These are phyloP conservation scores for Rhynchospora pubera DNA, from an alignment of 176 grass and related monocot genomes.

Conservation along the genomic window DNA sequence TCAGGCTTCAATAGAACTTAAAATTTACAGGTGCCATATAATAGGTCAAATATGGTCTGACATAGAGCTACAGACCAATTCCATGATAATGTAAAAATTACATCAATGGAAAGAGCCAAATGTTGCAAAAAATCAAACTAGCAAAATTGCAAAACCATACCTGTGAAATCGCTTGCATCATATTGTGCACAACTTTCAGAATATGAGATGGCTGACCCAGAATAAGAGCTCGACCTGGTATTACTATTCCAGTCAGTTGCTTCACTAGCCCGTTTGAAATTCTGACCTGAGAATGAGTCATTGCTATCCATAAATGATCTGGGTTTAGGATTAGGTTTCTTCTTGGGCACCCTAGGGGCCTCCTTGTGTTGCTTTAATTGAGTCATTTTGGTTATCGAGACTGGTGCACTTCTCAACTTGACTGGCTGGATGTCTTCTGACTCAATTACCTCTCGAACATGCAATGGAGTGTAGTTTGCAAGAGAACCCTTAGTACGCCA, in stretches of 20 bases:
- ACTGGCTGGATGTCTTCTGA: conserved; percentile 47
- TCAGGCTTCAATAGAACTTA: neutral
- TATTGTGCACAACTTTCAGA: conserved; percentile 75
- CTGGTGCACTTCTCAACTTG: conserved; percentile 39
- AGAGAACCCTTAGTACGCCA: conserved; percentile 94
- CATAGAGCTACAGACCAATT: neutral
- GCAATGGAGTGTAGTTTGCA: conserved; percentile 81
- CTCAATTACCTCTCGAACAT: conserved; percentile 54
- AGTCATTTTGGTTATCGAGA: neutral
- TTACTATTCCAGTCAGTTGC: conserved; percentile 42
- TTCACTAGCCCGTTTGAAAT: conserved; percentile 63
- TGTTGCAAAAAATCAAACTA: neutral
- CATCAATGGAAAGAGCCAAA: neutral
- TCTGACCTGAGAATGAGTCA: conserved; percentile 61
- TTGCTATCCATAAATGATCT: conserved; percentile 35
- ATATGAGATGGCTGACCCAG: conserved; percentile 70
- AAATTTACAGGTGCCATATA: neutral
- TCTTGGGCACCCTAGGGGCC: conserved; percentile 45
- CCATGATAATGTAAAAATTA: neutral
- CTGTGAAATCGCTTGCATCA: conserved; percentile 70
- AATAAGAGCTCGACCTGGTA: conserved; percentile 43
- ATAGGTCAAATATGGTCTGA: neutral
- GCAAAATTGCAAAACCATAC: conserved; percentile 22
- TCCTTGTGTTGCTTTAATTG: conserved; percentile 21
- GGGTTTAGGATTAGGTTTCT: conserved; percentile 32